Evolutionary conservation across 495 filamentous ascomycete species (phyloP).

Genomic region (Beverwykella pulmonaria): DNA sequence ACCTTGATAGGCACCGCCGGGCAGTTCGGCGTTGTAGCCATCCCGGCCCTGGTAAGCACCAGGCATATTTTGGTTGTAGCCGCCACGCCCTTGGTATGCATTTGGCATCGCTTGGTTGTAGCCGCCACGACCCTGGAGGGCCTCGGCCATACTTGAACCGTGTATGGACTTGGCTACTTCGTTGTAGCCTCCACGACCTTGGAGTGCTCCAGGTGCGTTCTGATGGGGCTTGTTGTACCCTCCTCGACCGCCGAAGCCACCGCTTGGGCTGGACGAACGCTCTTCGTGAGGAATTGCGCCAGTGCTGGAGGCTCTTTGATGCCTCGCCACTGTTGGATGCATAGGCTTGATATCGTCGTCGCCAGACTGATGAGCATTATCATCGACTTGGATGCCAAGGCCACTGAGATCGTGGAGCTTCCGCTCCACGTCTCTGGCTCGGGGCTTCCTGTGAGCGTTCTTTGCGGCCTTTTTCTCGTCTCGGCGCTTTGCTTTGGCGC

Average conservation of each 20-base stretch:
- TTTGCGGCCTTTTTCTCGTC: slow-evolving; percentile 39
- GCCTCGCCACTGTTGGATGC: slow-evolving; percentile 24
- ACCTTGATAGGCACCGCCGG: slow-evolving; percentile 1
- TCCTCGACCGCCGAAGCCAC: slow-evolving; percentile 30
- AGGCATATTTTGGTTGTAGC: slow-evolving; percentile 23
- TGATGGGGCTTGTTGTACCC: slow-evolving; percentile 29
- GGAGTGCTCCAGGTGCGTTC: background rate
- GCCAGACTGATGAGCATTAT: slow-evolving; percentile 15
- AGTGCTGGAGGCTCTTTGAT: slow-evolving; percentile 30
- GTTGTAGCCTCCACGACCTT: slow-evolving; percentile 16
- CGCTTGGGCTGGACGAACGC: slow-evolving; percentile 29
- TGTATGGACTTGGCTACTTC: background rate
- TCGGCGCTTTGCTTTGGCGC: slow-evolving; percentile 36
- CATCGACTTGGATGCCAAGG: slow-evolving; percentile 34
- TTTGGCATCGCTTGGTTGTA: slow-evolving; percentile 3
- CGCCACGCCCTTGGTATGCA: slow-evolving; percentile 21
- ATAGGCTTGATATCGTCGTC: slow-evolving; percentile 25
- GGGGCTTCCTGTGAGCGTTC: slow-evolving; percentile 27
- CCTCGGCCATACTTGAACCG: slow-evolving; percentile 9
- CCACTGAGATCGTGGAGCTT: slow-evolving; percentile 34
- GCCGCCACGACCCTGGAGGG: slow-evolving; percentile 6
- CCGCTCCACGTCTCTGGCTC: slow-evolving; percentile 16
- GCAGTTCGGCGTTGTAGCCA: slow-evolving; percentile 16
- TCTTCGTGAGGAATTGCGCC: slow-evolving; percentile 24
- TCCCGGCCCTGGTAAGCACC: slow-evolving; percentile 22